Conservation (phyloP, 1,284 basidiomycete species). For the Trichosporon faecale region DNA sequence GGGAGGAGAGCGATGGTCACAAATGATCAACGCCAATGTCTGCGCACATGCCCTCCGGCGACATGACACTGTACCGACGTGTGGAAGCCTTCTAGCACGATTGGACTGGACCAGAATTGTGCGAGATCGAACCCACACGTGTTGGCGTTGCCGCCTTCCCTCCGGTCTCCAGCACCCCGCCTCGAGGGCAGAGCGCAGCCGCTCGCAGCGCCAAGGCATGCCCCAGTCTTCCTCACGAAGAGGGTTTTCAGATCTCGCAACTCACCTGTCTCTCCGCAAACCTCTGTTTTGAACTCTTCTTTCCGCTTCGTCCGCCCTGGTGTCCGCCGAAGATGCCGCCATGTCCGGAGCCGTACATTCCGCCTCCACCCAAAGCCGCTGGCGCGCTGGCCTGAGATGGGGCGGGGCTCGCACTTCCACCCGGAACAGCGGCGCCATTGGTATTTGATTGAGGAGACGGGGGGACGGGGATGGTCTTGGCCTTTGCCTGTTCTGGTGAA, state of each 20-base stretch:
- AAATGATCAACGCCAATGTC: background rate
- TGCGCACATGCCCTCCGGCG: background rate
- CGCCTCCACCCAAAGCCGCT: background rate
- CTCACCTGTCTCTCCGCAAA: slow-evolving; percentile 75
- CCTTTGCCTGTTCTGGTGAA: background rate
- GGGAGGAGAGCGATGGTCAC: background rate
- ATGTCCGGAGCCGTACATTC: slow-evolving; percentile 12
- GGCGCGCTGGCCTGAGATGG: slow-evolving; percentile 3
- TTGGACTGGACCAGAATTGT: background rate
- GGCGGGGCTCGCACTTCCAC: background rate
- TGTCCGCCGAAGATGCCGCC: background rate
- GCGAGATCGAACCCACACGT: background rate
- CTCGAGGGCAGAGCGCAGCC: background rate
- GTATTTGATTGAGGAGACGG: background rate
- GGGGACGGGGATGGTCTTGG: background rate
- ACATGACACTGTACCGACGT: background rate
- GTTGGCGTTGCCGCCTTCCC: background rate
- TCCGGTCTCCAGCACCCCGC: background rate
- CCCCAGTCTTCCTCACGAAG: background rate
- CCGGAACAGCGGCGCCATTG: background rate
- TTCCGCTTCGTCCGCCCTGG: slow-evolving; percentile 30
- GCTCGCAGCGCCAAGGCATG: background rate
- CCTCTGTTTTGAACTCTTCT: slow-evolving; percentile 65
- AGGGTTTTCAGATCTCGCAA: slow-evolving; percentile 5
- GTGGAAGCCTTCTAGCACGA: background rate